phyloP scores from a whole-genome alignment of 2,329 filamentous ascomycete genomes.

The Celoporthe dispersa region DNA sequence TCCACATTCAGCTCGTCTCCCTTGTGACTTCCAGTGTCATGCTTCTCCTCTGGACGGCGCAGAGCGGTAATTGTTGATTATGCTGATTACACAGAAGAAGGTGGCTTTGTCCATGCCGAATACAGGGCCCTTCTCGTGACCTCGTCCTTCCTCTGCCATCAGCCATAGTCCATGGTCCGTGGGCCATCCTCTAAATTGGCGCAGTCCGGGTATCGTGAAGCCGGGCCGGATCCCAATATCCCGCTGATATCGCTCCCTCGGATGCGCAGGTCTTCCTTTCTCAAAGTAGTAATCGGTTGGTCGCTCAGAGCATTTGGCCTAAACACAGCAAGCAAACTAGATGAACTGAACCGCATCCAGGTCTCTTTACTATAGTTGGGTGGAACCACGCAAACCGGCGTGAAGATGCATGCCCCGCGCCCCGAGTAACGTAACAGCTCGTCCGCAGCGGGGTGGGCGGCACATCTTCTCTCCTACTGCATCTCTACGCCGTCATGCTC shows the following conservation, averaged over 20 bases:
- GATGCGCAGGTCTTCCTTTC: neutral
- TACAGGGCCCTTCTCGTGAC: neutral
- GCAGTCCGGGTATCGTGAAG: neutral
- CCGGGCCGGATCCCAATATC: neutral
- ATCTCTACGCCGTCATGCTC: conserved; percentile 23
- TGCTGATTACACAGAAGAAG: neutral
- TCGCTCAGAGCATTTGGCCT: neutral
- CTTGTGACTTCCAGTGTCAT: neutral
- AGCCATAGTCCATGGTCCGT: neutral
- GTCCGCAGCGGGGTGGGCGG: neutral
- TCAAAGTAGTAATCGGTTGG: neutral
- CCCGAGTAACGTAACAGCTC: neutral
- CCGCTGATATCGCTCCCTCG: neutral
- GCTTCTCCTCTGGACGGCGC: neutral
- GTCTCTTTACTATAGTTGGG: neutral
- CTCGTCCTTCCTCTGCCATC: neutral
- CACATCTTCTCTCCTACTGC: neutral
- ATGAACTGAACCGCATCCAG: neutral
- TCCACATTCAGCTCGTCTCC: neutral
- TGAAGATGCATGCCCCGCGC: neutral
- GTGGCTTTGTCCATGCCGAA: neutral
- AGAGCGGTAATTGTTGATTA: neutral
- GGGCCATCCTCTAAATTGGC: neutral
- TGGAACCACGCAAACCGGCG: no score
- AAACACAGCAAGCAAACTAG: neutral